Conservation (phyloP, 2,329 filamentous ascomycete species). For the Macrophomina pseudophaseolina region DNA sequence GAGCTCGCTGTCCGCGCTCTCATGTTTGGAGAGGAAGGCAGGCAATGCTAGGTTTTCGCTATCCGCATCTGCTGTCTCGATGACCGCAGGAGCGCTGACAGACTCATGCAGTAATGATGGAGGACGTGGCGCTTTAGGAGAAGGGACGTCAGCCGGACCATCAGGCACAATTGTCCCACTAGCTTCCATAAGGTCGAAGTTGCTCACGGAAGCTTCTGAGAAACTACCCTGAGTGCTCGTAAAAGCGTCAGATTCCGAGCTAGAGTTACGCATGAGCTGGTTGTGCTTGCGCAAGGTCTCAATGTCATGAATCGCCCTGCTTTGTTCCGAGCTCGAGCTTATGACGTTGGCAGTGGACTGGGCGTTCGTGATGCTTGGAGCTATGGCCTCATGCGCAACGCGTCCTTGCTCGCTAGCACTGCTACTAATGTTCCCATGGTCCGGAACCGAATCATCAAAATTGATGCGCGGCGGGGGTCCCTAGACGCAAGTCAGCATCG, state of each 20-base stretch:
- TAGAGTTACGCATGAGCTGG: slow-evolving; percentile 46
- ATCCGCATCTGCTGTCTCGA: slow-evolving; percentile 34
- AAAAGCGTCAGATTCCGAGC: slow-evolving; percentile 46
- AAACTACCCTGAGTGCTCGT: slow-evolving; percentile 39
- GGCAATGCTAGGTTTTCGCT: slow-evolving; percentile 39
- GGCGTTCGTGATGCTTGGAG: slow-evolving; percentile 15
- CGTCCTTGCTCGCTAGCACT: slow-evolving; percentile 22
- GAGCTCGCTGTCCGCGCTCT: slow-evolving; percentile 41
- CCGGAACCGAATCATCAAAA: slow-evolving; percentile 24
- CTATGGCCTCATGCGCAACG: slow-evolving; percentile 20
- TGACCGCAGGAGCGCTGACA: slow-evolving; percentile 19
- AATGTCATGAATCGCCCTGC: slow-evolving; percentile 43
- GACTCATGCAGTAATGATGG: slow-evolving; percentile 5
- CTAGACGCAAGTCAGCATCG: slow-evolving; percentile 23
- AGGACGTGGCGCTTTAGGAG: slow-evolving; percentile 13
- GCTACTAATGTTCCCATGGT: slow-evolving; percentile 21
- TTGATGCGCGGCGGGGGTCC: slow-evolving; percentile 25
- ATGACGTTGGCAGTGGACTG: slow-evolving; percentile 14
- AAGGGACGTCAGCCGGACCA: slow-evolving; percentile 21
- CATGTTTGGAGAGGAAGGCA: slow-evolving; percentile 41
- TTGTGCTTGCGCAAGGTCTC: slow-evolving; percentile 47
- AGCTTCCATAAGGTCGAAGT: slow-evolving; percentile 45
- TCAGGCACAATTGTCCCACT: slow-evolving; percentile 50
- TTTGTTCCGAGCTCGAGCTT: slow-evolving; percentile 23
- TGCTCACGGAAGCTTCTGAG: slow-evolving; percentile 36